Percentiles rank a stretch among this genome's conserved stretches.
Conservation (phyloP, 306 rosid genomes). For the Ochetophila trinervis region DNA sequence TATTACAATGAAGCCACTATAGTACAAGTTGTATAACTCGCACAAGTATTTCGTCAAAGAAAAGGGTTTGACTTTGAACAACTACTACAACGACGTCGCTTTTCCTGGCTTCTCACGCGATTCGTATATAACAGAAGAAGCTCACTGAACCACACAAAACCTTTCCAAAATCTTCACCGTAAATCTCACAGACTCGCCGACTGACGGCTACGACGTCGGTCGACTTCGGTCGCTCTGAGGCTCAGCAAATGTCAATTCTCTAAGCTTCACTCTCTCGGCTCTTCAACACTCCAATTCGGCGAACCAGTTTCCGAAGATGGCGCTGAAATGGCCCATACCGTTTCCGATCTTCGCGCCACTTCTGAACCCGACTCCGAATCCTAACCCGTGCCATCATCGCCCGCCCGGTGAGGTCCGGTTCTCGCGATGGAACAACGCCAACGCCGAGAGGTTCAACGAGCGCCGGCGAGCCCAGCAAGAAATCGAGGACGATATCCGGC, state of each 20-base stretch:
- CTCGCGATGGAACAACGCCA: slow-evolving; percentile 71
- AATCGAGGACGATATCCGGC: slow-evolving; percentile 72
- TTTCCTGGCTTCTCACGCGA: neutral
- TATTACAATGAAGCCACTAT: neutral
- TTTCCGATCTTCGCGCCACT: slow-evolving; percentile 50
- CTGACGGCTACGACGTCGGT: neutral
- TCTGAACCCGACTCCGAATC: slow-evolving; percentile 24
- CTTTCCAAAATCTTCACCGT: neutral
- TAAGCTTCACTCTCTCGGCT: neutral
- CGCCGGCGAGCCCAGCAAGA: slow-evolving; percentile 56
- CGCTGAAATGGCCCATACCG: slow-evolving; percentile 49
- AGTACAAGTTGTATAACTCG: neutral
- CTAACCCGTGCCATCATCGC: slow-evolving; percentile 27
- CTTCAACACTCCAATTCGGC: neutral
- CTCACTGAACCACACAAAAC: slow-evolving; percentile 1
- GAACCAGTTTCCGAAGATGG: slow-evolving; percentile 35
- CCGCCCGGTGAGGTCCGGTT: slow-evolving; percentile 45
- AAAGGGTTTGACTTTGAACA: too few relatives aligned
- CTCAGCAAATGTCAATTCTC: neutral
- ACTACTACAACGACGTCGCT: neutral
- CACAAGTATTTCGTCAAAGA: neutral
- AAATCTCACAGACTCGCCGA: neutral
- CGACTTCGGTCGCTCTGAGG: neutral
- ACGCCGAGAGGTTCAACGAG: slow-evolving; percentile 59
- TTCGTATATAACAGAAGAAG: neutral